Base-by-base conservation (phyloP, 768 basidiomycete genomes). In the Coprinellus micaceus region DNA sequence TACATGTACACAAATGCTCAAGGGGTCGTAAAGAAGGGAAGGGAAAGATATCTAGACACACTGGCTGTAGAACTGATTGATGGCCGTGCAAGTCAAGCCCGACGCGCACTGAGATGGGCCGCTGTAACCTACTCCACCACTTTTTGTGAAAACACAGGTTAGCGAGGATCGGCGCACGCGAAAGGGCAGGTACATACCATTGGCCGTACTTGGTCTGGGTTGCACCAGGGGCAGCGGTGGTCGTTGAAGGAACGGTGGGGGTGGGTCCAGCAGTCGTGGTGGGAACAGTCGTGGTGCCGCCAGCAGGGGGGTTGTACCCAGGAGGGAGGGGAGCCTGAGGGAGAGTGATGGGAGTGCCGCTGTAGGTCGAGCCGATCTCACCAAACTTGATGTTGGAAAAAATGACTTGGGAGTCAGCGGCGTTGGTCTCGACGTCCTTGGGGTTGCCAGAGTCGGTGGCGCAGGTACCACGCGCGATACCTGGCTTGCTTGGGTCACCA, bases 331-430 rank as follows among this genome's bases (percentile, higher is more conserved):
- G n/a, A n/a, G n/a, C n/a, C 17, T 45, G 3, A 25, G 44, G 44
- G 22, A 46, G 21, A 11, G 49, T 36, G 29, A 51, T 24, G 50
- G 57, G 52, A 12, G 50, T 46, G 22, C 58, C 58, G 17, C 63
- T 56, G 63, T 53, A 80, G 57, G 79, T 80, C 24, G 77, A 74
- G 58, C 74, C 76, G 62, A 81, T 75, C 63, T 71, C 68, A 57
- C 79, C 80, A 64, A 76, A 77, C 66, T 70, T 74, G 73, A 81
- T 82, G 75, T 81, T 81, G 36, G 79, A 81, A 75, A 65, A 82
- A 55, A 69, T 74, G 67, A 82, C 80, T 19, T 69, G 69, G 30
- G 77, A 72, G 64, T 69, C 70, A 50, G 78, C 63, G 59, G 57
- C 53, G 50, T 67, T 52, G 24, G 66, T 43, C 68, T 80, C 79